Evolutionary conservation across 345 rosid species (phyloP).

Genomic region (Draba incana): DNA sequence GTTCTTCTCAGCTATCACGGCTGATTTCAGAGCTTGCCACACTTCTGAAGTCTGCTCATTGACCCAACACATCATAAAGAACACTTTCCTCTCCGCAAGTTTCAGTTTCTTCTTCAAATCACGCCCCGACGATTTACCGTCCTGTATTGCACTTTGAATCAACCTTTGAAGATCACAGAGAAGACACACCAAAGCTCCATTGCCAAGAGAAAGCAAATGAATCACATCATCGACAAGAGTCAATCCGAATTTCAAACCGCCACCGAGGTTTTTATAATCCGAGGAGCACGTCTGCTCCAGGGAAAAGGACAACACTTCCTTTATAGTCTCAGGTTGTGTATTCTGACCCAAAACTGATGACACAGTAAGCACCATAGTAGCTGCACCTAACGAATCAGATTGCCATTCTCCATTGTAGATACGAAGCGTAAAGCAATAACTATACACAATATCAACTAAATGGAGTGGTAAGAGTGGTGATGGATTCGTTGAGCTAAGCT

Average conservation of each 20-base stretch:
- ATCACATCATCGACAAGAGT: slow-evolving; percentile 65
- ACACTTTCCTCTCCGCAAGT: slow-evolving; percentile 75
- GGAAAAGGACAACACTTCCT: slow-evolving; percentile 66
- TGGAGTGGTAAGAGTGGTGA: slow-evolving; percentile 76
- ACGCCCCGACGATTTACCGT: slow-evolving; percentile 48
- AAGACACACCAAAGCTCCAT: slow-evolving; percentile 58
- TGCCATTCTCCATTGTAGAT: slow-evolving; percentile 91
- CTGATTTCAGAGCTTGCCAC: slow-evolving; percentile 60
- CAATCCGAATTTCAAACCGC: slow-evolving; percentile 68
- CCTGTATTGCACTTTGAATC: slow-evolving; percentile 56
- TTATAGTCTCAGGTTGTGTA: slow-evolving; percentile 62
- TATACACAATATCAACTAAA: slow-evolving; percentile 68
- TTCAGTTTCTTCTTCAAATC: slow-evolving; percentile 67
- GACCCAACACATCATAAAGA: slow-evolving; percentile 91
- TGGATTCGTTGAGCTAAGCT: slow-evolving; percentile 65
- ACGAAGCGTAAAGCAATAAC: slow-evolving; percentile 81
- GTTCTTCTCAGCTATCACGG: slow-evolving; percentile 59
- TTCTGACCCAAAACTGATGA: slow-evolving; percentile 74
- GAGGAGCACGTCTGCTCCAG: slow-evolving; percentile 85
- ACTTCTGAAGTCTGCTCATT: slow-evolving; percentile 69
- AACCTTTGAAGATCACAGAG: slow-evolving; percentile 82
- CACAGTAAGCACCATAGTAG: slow-evolving; percentile 53
- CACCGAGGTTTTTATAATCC: slow-evolving; percentile 66
- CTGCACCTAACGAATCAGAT: slow-evolving; percentile 71
- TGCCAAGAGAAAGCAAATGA: slow-evolving; percentile 57